Conservation (phyloP, 2,329 filamentous ascomycete species). For the Curvularia sp. region DNA sequence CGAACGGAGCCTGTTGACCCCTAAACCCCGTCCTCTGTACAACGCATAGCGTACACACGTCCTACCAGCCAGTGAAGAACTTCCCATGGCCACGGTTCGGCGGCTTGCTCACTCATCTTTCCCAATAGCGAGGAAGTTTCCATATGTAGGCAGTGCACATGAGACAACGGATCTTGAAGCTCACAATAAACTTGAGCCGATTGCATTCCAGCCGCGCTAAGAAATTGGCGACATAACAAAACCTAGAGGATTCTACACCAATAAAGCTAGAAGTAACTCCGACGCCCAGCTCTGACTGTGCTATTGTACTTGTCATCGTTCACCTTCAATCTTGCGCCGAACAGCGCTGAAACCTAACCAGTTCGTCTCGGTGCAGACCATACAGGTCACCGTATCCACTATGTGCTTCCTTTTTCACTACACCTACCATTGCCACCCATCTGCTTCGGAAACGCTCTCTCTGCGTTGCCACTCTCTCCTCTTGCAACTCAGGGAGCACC, state of each 20-base stretch:
- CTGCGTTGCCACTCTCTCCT: slow-evolving; percentile 24
- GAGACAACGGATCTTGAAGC: background rate
- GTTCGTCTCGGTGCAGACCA: background rate
- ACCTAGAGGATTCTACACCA: background rate
- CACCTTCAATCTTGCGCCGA: background rate
- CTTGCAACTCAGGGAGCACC: background rate
- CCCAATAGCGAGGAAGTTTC: background rate
- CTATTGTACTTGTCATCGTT: background rate
- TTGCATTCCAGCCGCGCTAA: background rate
- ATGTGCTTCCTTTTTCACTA: slow-evolving; percentile 33
- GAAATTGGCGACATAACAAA: background rate
- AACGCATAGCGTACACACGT: background rate
- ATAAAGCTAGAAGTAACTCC: background rate
- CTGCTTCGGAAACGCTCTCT: slow-evolving; percentile 25
- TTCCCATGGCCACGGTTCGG: background rate
- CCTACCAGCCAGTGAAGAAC: background rate
- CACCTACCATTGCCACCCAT: slow-evolving; percentile 25
- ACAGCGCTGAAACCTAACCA: background rate
- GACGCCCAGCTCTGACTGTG: background rate
- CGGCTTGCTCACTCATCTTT: background rate
- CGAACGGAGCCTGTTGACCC: background rate
- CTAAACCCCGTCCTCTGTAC: background rate
- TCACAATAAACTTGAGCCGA: slow-evolving; percentile 6
- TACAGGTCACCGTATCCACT: background rate
- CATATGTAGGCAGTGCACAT: background rate